Evolutionary conservation across 306 rosid genomes (phyloP).

Genomic region (Prunus davidiana): DNA sequence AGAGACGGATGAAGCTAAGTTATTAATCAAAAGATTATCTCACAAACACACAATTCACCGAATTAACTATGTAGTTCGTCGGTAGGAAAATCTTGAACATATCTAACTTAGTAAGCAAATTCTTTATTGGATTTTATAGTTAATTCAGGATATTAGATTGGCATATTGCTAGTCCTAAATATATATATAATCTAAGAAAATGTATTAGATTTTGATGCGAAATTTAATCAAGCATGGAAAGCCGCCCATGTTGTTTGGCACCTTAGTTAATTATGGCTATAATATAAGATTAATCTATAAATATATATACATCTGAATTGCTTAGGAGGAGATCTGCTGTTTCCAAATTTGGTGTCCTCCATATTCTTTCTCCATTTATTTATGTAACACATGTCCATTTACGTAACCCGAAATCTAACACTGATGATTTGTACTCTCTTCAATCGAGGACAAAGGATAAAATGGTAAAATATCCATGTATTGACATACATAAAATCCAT

Average conservation of each 20-base stretch:
- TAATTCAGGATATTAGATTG: background rate
- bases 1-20: background rate
- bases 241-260: slow-evolving; percentile 1
- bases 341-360: too few relatives aligned
- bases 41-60: too few relatives aligned
- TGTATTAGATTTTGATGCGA: background rate
- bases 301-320: too few relatives aligned
- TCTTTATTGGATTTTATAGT: background rate
- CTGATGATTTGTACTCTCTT: background rate
- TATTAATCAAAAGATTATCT: background rate
- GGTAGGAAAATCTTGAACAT: too few relatives aligned
- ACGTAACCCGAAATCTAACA: too few relatives aligned
- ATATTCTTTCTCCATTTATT: too few relatives aligned
- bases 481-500: background rate
- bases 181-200: background rate
- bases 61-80: too few relatives aligned
- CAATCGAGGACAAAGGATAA: background rate
- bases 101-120: background rate
- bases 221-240: background rate
- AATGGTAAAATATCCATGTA: background rate
- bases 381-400: too few relatives aligned
- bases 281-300: too few relatives aligned
- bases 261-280: background rate
- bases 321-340: too few relatives aligned
- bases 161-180: background rate